phyloP scores from a whole-genome alignment of 805 yeast genomes.

The Metschnikowia bowlesiae region DNA sequence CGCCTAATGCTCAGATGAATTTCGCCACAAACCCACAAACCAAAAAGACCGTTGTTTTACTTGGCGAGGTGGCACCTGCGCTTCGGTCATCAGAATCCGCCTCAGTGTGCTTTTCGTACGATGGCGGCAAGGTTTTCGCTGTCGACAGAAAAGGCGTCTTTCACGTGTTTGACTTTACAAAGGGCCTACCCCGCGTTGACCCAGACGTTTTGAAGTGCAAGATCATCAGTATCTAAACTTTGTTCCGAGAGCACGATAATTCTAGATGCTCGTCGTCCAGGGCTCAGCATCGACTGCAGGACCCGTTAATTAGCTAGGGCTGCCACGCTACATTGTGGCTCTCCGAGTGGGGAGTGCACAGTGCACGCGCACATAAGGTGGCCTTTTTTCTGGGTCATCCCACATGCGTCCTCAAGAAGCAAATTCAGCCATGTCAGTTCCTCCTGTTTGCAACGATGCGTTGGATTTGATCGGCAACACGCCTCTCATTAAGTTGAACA shows the following conservation, averaged over 20 bases:
- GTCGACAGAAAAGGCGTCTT: slow-evolving; percentile 80
- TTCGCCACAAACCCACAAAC: slow-evolving; percentile 9
- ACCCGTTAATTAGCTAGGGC: no score
- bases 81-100: slow-evolving; percentile 75
- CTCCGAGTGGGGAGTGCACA: neutral
- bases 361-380: neutral
- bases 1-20: slow-evolving; percentile 41
- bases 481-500: slow-evolving; percentile 70
- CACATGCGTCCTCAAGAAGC: neutral
- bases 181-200: slow-evolving; percentile 69
- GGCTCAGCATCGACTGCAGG: no score
- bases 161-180: slow-evolving; percentile 81
- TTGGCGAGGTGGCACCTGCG: slow-evolving; percentile 77
- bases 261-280: no score
- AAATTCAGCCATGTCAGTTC: slow-evolving; percentile 19
- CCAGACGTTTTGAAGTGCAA: slow-evolving; percentile 65
- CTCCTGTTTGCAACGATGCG: slow-evolving; percentile 47
- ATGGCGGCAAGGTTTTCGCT: slow-evolving; percentile 73
- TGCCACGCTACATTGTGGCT: neutral
- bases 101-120: slow-evolving; percentile 64
- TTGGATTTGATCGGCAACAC: slow-evolving; percentile 83
- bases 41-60: slow-evolving; percentile 54
- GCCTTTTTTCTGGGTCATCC: slow-evolving; percentile 3
- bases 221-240: slow-evolving; percentile 35
- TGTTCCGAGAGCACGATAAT: neutral